Evolutionary conservation across 2,329 filamentous ascomycete genomes (phyloP).

Genomic region (Colletotrichum brevisporum): DNA sequence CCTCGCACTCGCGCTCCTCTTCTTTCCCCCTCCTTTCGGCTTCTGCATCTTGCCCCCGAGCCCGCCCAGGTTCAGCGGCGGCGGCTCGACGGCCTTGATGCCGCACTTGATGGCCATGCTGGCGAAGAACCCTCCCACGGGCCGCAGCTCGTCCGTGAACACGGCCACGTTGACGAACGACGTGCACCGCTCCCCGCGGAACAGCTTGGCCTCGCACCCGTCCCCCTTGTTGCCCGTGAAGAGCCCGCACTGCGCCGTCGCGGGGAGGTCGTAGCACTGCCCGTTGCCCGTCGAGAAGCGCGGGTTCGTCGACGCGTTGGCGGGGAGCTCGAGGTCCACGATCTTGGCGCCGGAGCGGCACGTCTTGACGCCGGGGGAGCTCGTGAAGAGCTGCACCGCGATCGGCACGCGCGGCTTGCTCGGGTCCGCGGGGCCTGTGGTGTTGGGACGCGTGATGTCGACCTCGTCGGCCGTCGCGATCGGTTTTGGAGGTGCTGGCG

Average conservation of each 20-base stretch:
- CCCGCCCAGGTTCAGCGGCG: constrained; percentile 30
- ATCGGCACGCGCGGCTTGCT: constrained; percentile 31
- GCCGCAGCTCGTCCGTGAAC: constrained; percentile 29
- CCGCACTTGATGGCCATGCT: constrained; percentile 39
- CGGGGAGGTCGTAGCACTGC: constrained; percentile 37
- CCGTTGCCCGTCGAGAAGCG: constrained; percentile 18
- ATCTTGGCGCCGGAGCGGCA: constrained; percentile 32
- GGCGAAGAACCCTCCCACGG: constrained; percentile 33
- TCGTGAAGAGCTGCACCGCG: constrained; percentile 29
- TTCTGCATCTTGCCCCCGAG: constrained; percentile 34
- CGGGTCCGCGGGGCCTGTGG: neutral
- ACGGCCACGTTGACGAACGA: constrained; percentile 33
- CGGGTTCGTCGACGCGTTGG: constrained; percentile 23
- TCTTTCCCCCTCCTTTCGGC: constrained; percentile 11
- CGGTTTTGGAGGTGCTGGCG: constrained; percentile 6
- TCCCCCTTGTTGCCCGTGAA: constrained; percentile 37
- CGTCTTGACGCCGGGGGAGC: constrained; percentile 32
- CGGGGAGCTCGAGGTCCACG: constrained; percentile 20
- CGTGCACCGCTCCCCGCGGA: constrained; percentile 28
- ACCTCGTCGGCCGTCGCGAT: constrained; percentile 13
- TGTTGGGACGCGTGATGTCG: neutral
- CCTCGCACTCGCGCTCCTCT: constrained; percentile 12
- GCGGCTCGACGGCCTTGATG: constrained; percentile 29
- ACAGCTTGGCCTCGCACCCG: constrained; percentile 38
- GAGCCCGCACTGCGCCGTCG: constrained; percentile 32